Percentiles rank a stretch among this genome's conserved stretches.
phyloP scores from a whole-genome alignment of 441 rosid genomes.

The Gossypium gossypioides region DNA sequence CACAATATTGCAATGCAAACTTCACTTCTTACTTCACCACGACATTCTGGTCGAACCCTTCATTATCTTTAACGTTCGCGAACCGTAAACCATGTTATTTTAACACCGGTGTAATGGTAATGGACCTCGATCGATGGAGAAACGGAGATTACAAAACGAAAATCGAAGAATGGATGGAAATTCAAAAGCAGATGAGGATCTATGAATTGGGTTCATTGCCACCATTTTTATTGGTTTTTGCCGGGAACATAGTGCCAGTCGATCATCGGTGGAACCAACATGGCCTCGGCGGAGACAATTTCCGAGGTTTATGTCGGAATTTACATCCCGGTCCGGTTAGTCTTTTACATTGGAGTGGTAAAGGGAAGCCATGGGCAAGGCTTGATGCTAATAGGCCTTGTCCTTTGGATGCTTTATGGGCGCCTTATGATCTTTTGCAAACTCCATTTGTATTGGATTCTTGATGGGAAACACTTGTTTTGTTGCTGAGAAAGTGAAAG shows the following conservation, averaged over 20 bases:
- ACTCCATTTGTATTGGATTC: conserved; percentile 65
- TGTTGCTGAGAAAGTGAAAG: background rate
- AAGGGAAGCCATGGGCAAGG: conserved; percentile 95
- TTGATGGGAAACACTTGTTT: background rate
- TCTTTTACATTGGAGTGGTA: conserved; percentile 90
- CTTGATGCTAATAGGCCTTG: conserved; percentile 78
- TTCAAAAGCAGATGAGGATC: conserved; percentile 74
- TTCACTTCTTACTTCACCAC: conserved; percentile 81
- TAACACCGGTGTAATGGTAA: conserved; percentile 94
- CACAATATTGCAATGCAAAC: conserved; percentile 84
- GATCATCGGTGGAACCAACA: conserved; percentile 91
- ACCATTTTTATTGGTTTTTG: conserved; percentile 74
- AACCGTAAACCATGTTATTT: conserved; percentile 66
- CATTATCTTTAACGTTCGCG: conserved; percentile 56
- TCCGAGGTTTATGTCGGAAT: conserved; percentile 65
- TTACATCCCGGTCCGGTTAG: conserved; percentile 92
- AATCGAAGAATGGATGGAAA: conserved; percentile 95
- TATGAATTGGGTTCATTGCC: conserved; percentile 84
- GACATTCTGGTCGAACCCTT: conserved; percentile 78
- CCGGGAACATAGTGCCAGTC: conserved; percentile 64
- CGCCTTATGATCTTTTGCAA: conserved; percentile 82
- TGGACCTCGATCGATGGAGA: conserved; percentile 78
- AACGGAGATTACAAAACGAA: conserved; percentile 56
- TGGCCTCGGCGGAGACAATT: conserved; percentile 83
- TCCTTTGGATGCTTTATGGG: conserved; percentile 86